Conservation (phyloP, 176 grass and related monocot genomes). For the Puya raimondii region DNA sequence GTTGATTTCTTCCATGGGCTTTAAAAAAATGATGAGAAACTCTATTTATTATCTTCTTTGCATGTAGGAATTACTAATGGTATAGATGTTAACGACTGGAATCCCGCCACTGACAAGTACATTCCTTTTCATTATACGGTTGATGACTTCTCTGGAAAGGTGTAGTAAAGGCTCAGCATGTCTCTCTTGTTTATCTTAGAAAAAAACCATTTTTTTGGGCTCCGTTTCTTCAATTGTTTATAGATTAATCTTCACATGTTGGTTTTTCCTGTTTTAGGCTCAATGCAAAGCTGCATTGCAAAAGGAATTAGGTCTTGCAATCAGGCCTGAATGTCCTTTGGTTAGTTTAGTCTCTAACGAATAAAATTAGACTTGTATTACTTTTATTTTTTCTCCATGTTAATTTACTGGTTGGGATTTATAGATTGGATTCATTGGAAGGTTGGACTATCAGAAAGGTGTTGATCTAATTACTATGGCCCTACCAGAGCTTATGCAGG, state of each 20-base stretch:
- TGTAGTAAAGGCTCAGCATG: conserved; percentile 13
- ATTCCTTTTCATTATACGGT: conserved; percentile 71
- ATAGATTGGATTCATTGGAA: conserved; percentile 98
- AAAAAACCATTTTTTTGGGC: background rate
- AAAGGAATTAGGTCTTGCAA: conserved; percentile 67
- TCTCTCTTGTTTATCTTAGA: conserved; percentile 5
- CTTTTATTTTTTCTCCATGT: conserved; percentile 1
- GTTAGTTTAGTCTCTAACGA: conserved; percentile 30
- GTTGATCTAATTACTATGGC: conserved; percentile 71
- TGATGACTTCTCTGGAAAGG: conserved; percentile 91
- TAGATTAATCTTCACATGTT: background rate
- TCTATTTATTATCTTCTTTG: conserved; percentile 9
- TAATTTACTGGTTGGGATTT: conserved; percentile 26
- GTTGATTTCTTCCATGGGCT: conserved; percentile 10
- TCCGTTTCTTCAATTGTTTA: conserved; percentile 3
- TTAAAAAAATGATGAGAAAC: conserved; percentile 10
- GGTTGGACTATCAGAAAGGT: conserved; percentile 96
- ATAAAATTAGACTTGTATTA: conserved; percentile 8
- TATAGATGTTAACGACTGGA: conserved; percentile 84
- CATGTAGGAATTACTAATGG: conserved; percentile 84
- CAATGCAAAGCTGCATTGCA: conserved; percentile 88
- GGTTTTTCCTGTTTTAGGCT: conserved; percentile 36
- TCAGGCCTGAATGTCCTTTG: conserved; percentile 57
- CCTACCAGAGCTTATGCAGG: conserved; percentile 58
- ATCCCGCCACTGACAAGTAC: conserved; percentile 58